Percentiles rank a stretch among this genome's conserved stretches.
These are phyloP conservation scores for Catenaria anguillulae DNA, from an alignment of 371 early-diverging fungal genomes.

Conservation along the genomic window DNA sequence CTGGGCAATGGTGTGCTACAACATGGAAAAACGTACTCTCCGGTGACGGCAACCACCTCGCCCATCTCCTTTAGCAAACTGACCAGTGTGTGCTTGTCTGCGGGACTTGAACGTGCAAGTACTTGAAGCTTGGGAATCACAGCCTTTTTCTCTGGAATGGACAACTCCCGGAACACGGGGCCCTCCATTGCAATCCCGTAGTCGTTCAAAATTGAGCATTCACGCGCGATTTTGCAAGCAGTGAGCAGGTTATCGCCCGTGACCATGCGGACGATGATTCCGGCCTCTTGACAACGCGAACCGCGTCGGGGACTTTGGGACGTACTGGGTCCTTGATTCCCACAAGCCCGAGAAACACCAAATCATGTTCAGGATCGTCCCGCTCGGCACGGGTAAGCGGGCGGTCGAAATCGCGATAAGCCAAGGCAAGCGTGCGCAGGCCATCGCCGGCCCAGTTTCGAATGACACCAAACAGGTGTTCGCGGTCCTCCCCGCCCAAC, in stretches of 20 bases:
- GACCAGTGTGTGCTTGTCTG: conserved; percentile 56
- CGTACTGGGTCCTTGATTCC: conserved; percentile 65
- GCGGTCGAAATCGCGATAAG: conserved; percentile 17
- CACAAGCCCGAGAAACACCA: conserved; percentile 22
- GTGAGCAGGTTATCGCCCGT: conserved; percentile 64
- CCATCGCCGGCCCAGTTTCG: conserved; percentile 5
- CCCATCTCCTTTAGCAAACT: conserved; percentile 39
- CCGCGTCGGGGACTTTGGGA: conserved; percentile 48
- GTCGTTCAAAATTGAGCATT: conserved; percentile 46
- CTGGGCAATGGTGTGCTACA: no score
- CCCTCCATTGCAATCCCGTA: conserved; percentile 53
- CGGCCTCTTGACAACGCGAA: conserved; percentile 50
- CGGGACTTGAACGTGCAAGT: conserved; percentile 57
- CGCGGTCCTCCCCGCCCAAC: conserved; percentile 8
- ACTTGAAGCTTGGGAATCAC: conserved; percentile 48
- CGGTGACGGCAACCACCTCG: conserved; percentile 64
- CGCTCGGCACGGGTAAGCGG: conserved; percentile 12
- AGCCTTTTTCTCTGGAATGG: conserved; percentile 28
- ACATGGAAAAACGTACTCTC: no score
- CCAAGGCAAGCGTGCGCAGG: neutral
- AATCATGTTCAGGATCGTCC: neutral
- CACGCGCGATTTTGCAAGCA: conserved; percentile 53
- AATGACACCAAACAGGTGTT: no score
- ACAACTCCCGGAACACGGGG: conserved; percentile 41
- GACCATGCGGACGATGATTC: conserved; percentile 69